These are phyloP conservation scores for Sphagnurus paluster DNA, from an alignment of 1,284 basidiomycete species.

Conservation along the genomic window DNA sequence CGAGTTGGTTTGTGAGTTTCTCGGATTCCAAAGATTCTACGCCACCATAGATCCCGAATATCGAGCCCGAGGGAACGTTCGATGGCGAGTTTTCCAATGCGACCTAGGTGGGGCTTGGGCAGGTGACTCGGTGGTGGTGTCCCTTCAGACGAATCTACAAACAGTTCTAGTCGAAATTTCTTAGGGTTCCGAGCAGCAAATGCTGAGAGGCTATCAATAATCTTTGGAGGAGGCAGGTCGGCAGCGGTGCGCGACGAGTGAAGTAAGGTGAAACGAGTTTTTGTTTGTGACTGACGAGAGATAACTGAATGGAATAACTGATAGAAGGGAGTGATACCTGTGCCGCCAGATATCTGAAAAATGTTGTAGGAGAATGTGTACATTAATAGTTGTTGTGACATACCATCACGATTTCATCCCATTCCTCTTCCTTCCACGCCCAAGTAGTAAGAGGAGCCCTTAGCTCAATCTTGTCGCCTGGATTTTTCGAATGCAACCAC, in stretches of 20 bases:
- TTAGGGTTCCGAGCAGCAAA: conserved; percentile 52
- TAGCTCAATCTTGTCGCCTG: conserved; percentile 70
- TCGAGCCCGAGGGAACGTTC: conserved; percentile 37
- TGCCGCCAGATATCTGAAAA: conserved; percentile 79
- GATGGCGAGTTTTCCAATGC: conserved; percentile 52
- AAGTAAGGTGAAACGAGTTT: conserved; percentile 65
- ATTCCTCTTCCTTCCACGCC: conserved; percentile 58
- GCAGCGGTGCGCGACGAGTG: conserved; percentile 62
- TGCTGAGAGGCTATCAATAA: conserved; percentile 50
- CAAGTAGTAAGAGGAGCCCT: conserved; percentile 79
- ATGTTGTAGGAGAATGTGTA: not conserved
- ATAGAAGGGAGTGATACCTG: conserved; percentile 79
- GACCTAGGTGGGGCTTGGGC: conserved; percentile 41
- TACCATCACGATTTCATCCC: conserved; percentile 83
- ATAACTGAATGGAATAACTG: conserved; percentile 59
- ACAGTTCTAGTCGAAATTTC: conserved; percentile 56
- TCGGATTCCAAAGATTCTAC: conserved; percentile 30
- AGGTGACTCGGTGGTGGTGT: conserved; percentile 22
- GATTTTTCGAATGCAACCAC: conserved; percentile 73
- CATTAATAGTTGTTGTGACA: conserved; percentile 25
- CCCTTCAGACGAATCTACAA: conserved; percentile 54
- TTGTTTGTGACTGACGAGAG: conserved; percentile 25
- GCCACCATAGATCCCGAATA: conserved; percentile 44
- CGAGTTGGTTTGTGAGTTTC: conserved; percentile 25
- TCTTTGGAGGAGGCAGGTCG: conserved; percentile 64